These are phyloP conservation scores for Eutrema heterophyllum DNA, from an alignment of 345 rosid species.

Conservation along the genomic window DNA sequence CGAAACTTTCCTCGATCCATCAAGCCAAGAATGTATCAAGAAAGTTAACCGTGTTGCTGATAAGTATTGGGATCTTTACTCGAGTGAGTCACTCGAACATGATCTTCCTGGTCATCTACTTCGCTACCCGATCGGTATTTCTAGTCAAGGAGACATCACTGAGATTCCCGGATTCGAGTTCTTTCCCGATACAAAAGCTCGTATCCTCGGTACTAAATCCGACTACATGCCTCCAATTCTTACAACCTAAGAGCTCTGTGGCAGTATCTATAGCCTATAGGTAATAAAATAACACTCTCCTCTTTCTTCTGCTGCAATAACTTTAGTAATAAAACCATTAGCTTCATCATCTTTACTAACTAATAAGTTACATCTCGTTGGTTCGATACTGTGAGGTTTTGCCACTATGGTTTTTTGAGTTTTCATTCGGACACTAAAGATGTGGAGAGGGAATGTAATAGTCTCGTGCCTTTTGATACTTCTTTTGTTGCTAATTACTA, in stretches of 20 bases:
- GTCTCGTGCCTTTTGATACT: neutral
- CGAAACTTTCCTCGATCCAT: constrained; percentile 71
- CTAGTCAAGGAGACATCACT: constrained; percentile 60
- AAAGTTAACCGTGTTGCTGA: constrained; percentile 81
- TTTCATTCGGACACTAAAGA: neutral
- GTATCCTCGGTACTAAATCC: constrained; percentile 73
- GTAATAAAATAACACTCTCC: constrained; percentile 11
- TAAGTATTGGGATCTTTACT: constrained; percentile 85
- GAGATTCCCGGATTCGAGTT: constrained; percentile 62
- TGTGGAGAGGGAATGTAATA: neutral
- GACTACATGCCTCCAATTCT: constrained; percentile 96
- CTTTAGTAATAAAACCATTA: constrained; percentile 4
- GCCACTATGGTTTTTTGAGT: neutral
- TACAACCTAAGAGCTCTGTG: constrained; percentile 46
- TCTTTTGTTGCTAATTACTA: constrained; percentile 1
- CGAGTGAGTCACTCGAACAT: constrained; percentile 64
- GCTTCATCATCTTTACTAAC: neutral
- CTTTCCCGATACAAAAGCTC: constrained; percentile 96
- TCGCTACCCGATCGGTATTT: constrained; percentile 68
- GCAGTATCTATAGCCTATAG: neutral
- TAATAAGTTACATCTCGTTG: neutral
- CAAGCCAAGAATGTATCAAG: constrained; percentile 53
- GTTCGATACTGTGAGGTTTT: neutral
- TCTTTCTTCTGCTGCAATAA: neutral
- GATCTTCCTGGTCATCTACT: constrained; percentile 95